Evolutionary conservation across 768 basidiomycete species (phyloP).

Genomic region (Leccinum fibrillosum): DNA sequence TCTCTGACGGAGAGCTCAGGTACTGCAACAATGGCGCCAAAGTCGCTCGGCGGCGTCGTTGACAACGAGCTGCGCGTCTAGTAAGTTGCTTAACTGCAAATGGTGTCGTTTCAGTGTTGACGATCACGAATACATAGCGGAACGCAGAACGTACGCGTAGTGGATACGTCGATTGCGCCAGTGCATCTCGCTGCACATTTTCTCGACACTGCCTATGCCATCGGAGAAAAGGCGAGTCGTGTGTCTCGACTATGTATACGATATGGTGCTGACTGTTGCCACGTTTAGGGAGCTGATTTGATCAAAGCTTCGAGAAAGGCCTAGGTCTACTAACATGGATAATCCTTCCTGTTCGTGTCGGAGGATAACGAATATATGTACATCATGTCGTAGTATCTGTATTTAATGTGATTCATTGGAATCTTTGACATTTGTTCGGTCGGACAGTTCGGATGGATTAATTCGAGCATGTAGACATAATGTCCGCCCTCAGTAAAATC

Average conservation of each 20-base stretch:
- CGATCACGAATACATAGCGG: constrained; percentile 1
- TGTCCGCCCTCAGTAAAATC: neutral
- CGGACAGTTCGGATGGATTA: neutral
- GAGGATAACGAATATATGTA: neutral
- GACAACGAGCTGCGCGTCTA: constrained; percentile 15
- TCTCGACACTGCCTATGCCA: constrained; percentile 18
- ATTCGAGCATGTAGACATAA: neutral
- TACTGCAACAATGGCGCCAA: constrained; percentile 19
- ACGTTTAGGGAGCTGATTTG: constrained; percentile 9
- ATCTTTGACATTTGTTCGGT: neutral
- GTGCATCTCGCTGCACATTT: constrained; percentile 13
- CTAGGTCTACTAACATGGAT: neutral
- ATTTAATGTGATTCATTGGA: neutral
- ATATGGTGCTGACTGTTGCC: neutral
- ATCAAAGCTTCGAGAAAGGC: constrained; percentile 2
- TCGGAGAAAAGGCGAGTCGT: constrained; percentile 12
- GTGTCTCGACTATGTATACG: neutral
- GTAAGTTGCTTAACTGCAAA: neutral
- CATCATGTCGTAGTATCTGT: neutral
- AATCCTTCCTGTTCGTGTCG: neutral
- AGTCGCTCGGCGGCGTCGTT: constrained; percentile 16
- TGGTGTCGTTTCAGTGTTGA: neutral
- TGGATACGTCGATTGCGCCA: constrained; percentile 17
- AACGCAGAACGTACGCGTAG: constrained; percentile 16
- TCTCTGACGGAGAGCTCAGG: constrained; percentile 9